These are phyloP conservation scores for Coniochaeta sp. DNA, from an alignment of 2,329 filamentous ascomycete species.

Conservation along the genomic window DNA sequence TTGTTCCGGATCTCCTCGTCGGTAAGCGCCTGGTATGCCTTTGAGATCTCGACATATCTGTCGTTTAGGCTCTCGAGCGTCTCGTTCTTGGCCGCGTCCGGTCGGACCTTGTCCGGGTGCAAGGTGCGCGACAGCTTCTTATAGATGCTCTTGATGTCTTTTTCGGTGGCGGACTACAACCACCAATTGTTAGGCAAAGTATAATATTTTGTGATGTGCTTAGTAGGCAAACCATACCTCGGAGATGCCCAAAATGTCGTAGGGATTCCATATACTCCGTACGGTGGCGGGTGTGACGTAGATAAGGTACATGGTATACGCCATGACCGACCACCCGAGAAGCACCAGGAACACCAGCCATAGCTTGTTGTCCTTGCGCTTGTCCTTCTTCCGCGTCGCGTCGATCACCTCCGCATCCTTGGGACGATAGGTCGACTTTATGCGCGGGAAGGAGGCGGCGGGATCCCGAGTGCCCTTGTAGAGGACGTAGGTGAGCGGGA, in stretches of 20 bases:
- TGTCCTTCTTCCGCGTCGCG: slow-evolving; percentile 74
- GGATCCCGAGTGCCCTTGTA: slow-evolving; percentile 70
- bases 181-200: not conserved
- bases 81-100: slow-evolving; percentile 80
- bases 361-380: slow-evolving; percentile 80
- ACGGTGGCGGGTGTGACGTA: slow-evolving; percentile 63
- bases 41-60: slow-evolving; percentile 88
- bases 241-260: slow-evolving; percentile 83
- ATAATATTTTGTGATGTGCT: too few species aligned
- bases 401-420: slow-evolving; percentile 80
- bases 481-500: slow-evolving; percentile 84
- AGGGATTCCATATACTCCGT: slow-evolving; percentile 90
- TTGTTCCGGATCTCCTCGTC: slow-evolving; percentile 97
- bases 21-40: slow-evolving; percentile 95
- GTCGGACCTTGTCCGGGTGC: slow-evolving; percentile 88
- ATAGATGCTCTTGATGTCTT: slow-evolving; percentile 87
- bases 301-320: slow-evolving; percentile 88
- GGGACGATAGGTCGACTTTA: slow-evolving; percentile 73
- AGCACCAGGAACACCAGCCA: slow-evolving; percentile 75
- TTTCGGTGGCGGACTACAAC: slow-evolving; percentile 70
- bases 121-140: slow-evolving; percentile 76
- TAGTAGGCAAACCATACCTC: slow-evolving; percentile 49
- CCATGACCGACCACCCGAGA: slow-evolving; percentile 76
- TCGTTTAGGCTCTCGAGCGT: slow-evolving; percentile 79
- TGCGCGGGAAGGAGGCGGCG: slow-evolving; percentile 73